phyloP scores from a whole-genome alignment of 768 basidiomycete genomes.

The Tylopilus plumbeoviolaceoides region DNA sequence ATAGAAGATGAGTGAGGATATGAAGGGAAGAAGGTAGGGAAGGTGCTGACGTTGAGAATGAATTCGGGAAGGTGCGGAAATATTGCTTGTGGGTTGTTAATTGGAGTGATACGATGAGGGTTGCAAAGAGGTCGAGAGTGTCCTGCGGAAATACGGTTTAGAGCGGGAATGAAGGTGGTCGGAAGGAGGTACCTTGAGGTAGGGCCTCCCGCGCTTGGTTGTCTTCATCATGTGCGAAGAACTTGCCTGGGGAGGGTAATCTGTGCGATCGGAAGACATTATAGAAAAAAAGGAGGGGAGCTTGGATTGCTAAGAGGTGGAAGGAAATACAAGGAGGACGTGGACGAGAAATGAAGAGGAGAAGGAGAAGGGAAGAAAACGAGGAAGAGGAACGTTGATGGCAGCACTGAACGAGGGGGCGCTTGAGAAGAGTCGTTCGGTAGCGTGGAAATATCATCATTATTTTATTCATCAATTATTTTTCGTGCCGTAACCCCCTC shows the following conservation, averaged over 20 bases:
- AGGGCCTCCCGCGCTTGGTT: conserved; percentile 91
- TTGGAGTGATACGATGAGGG: conserved; percentile 89
- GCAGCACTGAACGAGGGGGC: conserved; percentile 7
- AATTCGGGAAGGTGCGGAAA: conserved; percentile 91
- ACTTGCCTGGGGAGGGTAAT: conserved; percentile 46
- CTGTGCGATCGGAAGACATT: conserved; percentile 40
- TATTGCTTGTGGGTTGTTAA: conserved; percentile 90
- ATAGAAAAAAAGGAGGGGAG: conserved; percentile 22
- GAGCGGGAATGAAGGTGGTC: conserved; percentile 6
- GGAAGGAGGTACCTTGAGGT: conserved; percentile 66
- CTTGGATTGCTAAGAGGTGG: conserved; percentile 3
- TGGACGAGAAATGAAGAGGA: conserved; percentile 27
- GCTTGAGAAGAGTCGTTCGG: conserved; percentile 22
- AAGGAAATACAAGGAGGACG: conserved; percentile 21
- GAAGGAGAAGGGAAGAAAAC: conserved; percentile 30
- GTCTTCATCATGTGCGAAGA: conserved; percentile 99
- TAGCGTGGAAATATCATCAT: conserved; percentile 26
- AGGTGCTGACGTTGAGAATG: conserved; percentile 84
- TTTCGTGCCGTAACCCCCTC: background rate
- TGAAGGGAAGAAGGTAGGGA: background rate
- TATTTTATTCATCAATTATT: conserved; percentile 18
- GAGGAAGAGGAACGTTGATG: conserved; percentile 27
- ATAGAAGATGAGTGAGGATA: conserved; percentile 11
- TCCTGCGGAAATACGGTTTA: conserved; percentile 50
- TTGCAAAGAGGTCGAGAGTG: conserved; percentile 96